Conservation (phyloP, 306 rosid species). For the Cucumis melo region DNA sequence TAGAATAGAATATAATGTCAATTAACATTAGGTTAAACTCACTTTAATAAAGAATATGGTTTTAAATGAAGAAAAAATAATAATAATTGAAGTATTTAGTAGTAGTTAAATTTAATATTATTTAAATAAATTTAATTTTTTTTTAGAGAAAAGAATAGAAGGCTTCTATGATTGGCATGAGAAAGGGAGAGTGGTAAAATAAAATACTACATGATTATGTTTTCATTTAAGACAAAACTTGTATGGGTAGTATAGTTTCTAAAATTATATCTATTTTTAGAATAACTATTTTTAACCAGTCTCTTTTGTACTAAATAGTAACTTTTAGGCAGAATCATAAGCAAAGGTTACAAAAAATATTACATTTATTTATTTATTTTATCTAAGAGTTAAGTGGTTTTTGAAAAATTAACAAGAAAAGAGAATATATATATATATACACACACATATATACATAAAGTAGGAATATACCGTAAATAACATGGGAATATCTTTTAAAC, state of each 20-base stretch:
- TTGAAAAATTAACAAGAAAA: background rate
- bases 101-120: background rate
- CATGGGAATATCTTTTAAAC: background rate
- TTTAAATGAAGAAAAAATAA: background rate
- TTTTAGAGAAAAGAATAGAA: background rate
- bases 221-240: too few relatives aligned
- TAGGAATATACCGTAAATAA: background rate
- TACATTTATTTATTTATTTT: background rate
- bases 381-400: background rate
- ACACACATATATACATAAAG: background rate
- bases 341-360: background rate
- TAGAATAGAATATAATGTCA: too few relatives aligned
- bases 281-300: background rate
- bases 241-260: background rate
- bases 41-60: too few relatives aligned
- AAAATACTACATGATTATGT: background rate
- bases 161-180: background rate
- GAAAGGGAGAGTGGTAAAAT: background rate
- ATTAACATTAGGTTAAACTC: too few relatives aligned
- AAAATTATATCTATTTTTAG: background rate
- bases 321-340: background rate
- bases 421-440: too few relatives aligned
- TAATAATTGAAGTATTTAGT: background rate
- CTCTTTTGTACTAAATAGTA: background rate
- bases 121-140: too few relatives aligned